Evolutionary conservation across 306 rosid species (phyloP), one percentile per base, ranked within the genome.

Genomic region (Mimosa pudica): DNA sequence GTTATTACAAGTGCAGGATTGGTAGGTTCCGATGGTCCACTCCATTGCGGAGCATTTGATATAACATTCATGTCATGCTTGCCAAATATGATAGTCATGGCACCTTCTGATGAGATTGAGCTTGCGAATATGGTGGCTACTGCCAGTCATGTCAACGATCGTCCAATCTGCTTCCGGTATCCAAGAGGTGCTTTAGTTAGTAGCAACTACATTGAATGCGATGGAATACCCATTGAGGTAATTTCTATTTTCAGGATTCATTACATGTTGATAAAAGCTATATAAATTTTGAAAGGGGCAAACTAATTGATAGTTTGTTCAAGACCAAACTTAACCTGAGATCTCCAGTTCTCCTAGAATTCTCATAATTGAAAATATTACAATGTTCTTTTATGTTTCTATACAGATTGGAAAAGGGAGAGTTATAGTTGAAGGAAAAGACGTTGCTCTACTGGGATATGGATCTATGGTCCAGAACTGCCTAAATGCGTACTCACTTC

Each of bases 61-160:
- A 90, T 94, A 80, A 84, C 93, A 11, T 91, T 85, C 74, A 94
- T 94, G 98, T 85, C 98, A 16, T 92, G 97, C 90, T 90, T 94
- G 69, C 98, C 98, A 55, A 94, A 94, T 79, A 94, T 94, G 97
- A 82, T 92, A 72, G 97, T 94, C 82, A 94, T 94, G 98, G 97
- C 97, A 42, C 98, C 98, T 13, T 86, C 97, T 44, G 85, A 94
- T 78, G 97, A 92, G 82, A 73, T 71, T 71, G 98, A 94, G 88
- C 97, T 94, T 55, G 84, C 80, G 48, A 80, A 91, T 89, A 94
- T 94, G 98, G 98, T 92, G 77, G 89, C 94, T 78, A 94, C 98
- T 60, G 95, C 97, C 42, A 86, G 89, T 54, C 70, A 16, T 13
- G 77, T 91, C 60, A 92, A 94, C 55, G 88, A 91, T 65, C 88